Conservation (phyloP, 345 rosid genomes). For the Excoecaria cochinchinensis region DNA sequence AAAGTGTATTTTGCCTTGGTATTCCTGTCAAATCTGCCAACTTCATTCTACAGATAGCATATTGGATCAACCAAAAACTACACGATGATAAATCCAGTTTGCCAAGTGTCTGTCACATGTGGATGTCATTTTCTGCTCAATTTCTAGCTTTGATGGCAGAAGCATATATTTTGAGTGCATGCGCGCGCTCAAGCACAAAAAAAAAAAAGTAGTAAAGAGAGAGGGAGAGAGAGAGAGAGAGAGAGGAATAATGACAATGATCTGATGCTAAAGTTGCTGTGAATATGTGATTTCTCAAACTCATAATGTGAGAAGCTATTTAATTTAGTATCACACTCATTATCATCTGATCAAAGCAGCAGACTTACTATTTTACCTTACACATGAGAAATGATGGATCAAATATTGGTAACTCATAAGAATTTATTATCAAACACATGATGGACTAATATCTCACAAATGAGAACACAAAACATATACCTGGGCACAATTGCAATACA, state of each 20-base stretch:
- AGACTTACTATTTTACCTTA: neutral
- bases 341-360: constrained; percentile 1
- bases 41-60: neutral
- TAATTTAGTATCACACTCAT: neutral
- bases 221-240: no score
- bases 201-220: no score
- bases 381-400: neutral
- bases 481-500: constrained; percentile 50
- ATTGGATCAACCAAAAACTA: neutral
- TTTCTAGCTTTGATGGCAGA: neutral
- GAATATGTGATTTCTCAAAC: neutral
- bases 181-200: no score
- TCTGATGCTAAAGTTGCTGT: neutral
- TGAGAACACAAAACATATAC: constrained; percentile 26
- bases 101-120: neutral
- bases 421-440: neutral
- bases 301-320: neutral
- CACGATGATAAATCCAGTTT: neutral
- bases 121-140: neutral
- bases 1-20: neutral
- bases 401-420: neutral
- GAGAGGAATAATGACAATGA: neutral
- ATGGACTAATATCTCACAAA: constrained; percentile 5
- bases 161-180: neutral
- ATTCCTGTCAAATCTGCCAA: neutral